Base-by-base conservation (phyloP, 257 asterid genomes). In the Verbena officinalis region DNA sequence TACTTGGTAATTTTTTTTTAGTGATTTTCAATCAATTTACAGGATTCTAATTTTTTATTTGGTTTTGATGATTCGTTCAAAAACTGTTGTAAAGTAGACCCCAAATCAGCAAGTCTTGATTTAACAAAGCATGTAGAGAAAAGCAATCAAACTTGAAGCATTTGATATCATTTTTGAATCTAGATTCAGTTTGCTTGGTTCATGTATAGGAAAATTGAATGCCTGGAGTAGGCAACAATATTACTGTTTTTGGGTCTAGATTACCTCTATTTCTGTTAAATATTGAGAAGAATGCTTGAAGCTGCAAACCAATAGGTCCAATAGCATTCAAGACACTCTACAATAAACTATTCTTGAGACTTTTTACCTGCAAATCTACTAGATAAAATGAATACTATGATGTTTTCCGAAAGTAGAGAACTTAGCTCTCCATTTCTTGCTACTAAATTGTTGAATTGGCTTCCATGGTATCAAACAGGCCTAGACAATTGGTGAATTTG, bases 61-160 rank as follows among this genome's bases (percentile, higher is more conserved):
- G 23, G 34, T 55, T 52, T 7, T 13, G n/a, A n/a, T n/a, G n/a
- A n/a, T n/a, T n/a, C n/a, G 22, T 49, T 22, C 20, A 43, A 40
- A 15, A 14, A 59, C 21, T n/a, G 3, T 61, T 62, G 13, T 38
- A 21, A 22, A 24, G 49, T 61, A 20, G 60, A 20, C 56, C 53
- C 15, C 16, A 22, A 12, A 50, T 31, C 13, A 5, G 14, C 54
- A 24, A 59, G 33, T 33, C 55, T 60, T 27, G 39, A 14, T 48
- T 19, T 16, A 24, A 30, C 19, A 62, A 15, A 43, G 22, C 1
- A 2, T 22, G 60, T 38, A 16, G 36, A 34, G 24, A 13, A 50
- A 30, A 33, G n/a, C 39, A 65, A 54, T 55, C 34, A 21, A 14
- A 16, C n/a, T 65, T 19, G 51, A 53, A 38, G 14, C 53, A 40